A percentile compares a stretch with the other conserved stretches of the same genome.
phyloP scores from a whole-genome alignment of 345 rosid genomes.

The Lumnitzera racemosa region DNA sequence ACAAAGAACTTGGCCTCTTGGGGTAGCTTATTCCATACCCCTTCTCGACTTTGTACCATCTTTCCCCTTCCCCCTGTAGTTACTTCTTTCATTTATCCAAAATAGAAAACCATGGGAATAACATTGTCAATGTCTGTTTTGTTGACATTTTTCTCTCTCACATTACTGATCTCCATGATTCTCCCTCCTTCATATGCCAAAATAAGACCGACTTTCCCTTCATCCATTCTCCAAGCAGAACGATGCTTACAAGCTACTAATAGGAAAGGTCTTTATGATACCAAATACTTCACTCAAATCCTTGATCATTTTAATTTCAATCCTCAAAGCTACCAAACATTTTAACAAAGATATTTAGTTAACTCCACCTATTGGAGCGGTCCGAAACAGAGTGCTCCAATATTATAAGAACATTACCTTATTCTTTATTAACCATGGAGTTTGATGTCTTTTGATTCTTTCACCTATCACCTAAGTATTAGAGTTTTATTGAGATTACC shows the following conservation, averaged over 20 bases:
- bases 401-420: too few species aligned
- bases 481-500: too few species aligned
- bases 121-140: too few species aligned
- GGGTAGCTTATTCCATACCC: too few species aligned
- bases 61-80: too few species aligned
- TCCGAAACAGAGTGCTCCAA: constrained; percentile 21
- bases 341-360: constrained; percentile 49
- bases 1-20: too few species aligned
- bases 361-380: constrained; percentile 42
- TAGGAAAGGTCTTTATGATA: constrained; percentile 18
- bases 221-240: constrained; percentile 16
- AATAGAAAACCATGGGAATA: too few species aligned
- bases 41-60: too few species aligned
- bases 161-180: not conserved
- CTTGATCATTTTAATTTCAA: constrained; percentile 57
- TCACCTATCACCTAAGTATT: too few species aligned
- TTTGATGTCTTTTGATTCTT: too few species aligned
- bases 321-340: constrained; percentile 39
- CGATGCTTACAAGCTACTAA: constrained; percentile 11
- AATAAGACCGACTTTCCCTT: constrained; percentile 23
- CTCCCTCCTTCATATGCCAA: constrained; percentile 7
- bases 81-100: too few species aligned
- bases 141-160: not conserved
- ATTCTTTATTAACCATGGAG: too few species aligned
- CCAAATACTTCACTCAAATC: constrained; percentile 42